These are phyloP conservation scores for Acacia pycnantha DNA, from an alignment of 331 rosid genomes.

Conservation along the genomic window DNA sequence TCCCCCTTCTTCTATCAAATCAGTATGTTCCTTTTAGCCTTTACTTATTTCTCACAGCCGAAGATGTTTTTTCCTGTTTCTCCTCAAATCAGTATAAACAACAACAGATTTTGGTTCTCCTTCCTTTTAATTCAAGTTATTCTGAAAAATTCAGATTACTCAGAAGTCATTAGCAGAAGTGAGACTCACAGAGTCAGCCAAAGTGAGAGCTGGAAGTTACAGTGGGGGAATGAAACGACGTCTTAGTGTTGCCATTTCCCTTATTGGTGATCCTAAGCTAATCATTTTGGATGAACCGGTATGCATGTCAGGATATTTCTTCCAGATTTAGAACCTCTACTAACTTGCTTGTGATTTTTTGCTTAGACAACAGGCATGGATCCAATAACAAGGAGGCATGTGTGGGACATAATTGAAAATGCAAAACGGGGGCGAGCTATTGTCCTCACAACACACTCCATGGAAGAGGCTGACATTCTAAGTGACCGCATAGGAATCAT, in stretches of 20 bases:
- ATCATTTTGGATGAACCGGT: slow-evolving; percentile 92
- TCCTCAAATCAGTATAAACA: slow-evolving; percentile 5
- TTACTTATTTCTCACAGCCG: slow-evolving; percentile 2
- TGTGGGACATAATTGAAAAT: slow-evolving; percentile 84
- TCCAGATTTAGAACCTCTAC: slow-evolving; percentile 9
- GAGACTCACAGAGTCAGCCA: slow-evolving; percentile 68
- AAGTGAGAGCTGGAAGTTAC: slow-evolving; percentile 80
- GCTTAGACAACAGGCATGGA: slow-evolving; percentile 90
- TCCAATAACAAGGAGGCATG: slow-evolving; percentile 94
- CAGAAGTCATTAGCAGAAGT: slow-evolving; percentile 68
- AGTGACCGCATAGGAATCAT: slow-evolving; percentile 91
- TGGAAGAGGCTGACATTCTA: slow-evolving; percentile 96
- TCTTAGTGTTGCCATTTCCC: slow-evolving; percentile 87
- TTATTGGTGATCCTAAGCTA: slow-evolving; percentile 82
- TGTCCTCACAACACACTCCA: slow-evolving; percentile 88
- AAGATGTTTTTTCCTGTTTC: background rate
- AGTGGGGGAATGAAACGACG: slow-evolving; percentile 98
- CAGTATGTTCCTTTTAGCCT: slow-evolving; percentile 50
- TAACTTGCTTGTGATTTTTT: slow-evolving; percentile 17
- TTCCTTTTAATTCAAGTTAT: slow-evolving; percentile 23
- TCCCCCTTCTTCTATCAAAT: slow-evolving; percentile 53
- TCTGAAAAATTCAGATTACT: slow-evolving; percentile 46
- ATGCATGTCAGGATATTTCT: slow-evolving; percentile 24
- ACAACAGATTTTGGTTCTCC: background rate
- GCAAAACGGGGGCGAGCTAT: slow-evolving; percentile 87